Evolutionary conservation across 805 yeast species (phyloP).

Genomic region (Saturnispora dispora): DNA sequence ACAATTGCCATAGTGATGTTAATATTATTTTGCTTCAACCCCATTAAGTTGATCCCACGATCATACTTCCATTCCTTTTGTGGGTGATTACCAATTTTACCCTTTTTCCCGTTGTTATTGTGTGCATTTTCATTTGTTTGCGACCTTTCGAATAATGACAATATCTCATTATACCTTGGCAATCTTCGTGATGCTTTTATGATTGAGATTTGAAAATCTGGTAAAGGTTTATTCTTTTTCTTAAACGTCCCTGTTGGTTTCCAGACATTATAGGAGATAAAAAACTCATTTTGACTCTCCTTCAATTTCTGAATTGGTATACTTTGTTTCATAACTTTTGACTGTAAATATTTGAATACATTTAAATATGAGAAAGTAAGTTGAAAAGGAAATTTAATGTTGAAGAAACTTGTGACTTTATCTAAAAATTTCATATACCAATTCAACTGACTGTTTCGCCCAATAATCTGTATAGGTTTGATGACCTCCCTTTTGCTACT

Average conservation of each 20-base stretch:
- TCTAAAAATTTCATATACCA: conserved; percentile 10
- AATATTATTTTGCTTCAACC: conserved; percentile 10
- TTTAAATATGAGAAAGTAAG: conserved; percentile 12
- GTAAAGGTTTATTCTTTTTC: conserved; percentile 57
- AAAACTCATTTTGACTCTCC: conserved; percentile 19
- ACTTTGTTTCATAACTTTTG: conserved; percentile 9
- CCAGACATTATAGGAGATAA: conserved; percentile 64
- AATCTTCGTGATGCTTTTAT: conserved; percentile 39
- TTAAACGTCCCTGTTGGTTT: conserved; percentile 68
- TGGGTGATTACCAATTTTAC: background rate
- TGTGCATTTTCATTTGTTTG: conserved; percentile 13
- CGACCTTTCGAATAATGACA: conserved; percentile 26
- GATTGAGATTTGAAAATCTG: conserved; percentile 67
- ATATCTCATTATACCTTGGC: conserved; percentile 39
- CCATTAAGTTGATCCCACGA: conserved; percentile 11
- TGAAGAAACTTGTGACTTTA: conserved; percentile 1
- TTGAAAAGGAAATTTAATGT: conserved; percentile 10
- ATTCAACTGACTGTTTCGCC: conserved; percentile 4
- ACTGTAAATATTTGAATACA: conserved; percentile 15
- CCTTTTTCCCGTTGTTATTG: conserved; percentile 4
- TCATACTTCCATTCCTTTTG: conserved; percentile 10
- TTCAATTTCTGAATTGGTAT: conserved; percentile 10
- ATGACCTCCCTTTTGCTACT: background rate
- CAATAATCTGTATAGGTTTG: background rate
- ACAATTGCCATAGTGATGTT: conserved; percentile 54